phyloP scores from a whole-genome alignment of 2,329 filamentous ascomycete genomes.

The Stachybotrys chartarum region DNA sequence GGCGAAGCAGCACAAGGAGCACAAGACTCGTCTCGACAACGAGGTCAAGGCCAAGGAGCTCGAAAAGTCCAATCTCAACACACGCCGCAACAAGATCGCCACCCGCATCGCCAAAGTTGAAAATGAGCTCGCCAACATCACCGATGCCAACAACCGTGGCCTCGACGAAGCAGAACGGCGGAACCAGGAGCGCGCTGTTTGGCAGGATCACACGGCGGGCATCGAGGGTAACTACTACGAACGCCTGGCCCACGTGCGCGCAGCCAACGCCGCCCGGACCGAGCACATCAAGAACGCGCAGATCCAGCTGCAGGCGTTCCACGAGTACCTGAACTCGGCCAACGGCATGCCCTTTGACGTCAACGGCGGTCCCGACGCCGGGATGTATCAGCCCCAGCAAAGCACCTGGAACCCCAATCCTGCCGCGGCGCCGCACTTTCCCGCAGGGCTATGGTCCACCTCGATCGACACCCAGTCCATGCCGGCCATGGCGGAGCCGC shows the following conservation, averaged over 20 bases:
- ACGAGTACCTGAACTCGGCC: conserved; percentile 22
- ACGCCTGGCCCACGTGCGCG: conserved; percentile 31
- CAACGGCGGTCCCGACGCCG: conserved; percentile 7
- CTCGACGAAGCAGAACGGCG: conserved; percentile 57
- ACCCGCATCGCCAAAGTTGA: conserved; percentile 66
- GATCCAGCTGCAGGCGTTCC: conserved; percentile 23
- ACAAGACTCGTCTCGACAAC: conserved; percentile 55
- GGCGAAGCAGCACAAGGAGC: conserved; percentile 44
- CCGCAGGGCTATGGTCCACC: conserved; percentile 28
- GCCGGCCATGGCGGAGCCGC: conserved; percentile 19
- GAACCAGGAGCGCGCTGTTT: conserved; percentile 40
- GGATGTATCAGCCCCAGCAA: conserved; percentile 14
- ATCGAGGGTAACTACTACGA: conserved; percentile 39
- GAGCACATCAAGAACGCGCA: conserved; percentile 24
- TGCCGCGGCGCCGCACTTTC: conserved; percentile 24
- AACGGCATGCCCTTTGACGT: conserved; percentile 25
- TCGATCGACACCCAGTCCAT: conserved; percentile 23
- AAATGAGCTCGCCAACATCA: conserved; percentile 63
- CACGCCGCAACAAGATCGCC: conserved; percentile 66
- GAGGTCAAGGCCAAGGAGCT: conserved; percentile 56
- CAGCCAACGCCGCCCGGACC: conserved; percentile 18
- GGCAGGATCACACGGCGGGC: conserved; percentile 37
- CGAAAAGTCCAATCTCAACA: conserved; percentile 55
- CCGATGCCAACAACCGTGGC: conserved; percentile 59
- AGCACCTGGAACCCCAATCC: conserved; percentile 27